A percentile compares a stretch with the other conserved stretches of the same genome.
These are phyloP conservation scores for Rhynchospora breviuscula DNA, from an alignment of 176 grass and related monocot species.

Conservation along the genomic window DNA sequence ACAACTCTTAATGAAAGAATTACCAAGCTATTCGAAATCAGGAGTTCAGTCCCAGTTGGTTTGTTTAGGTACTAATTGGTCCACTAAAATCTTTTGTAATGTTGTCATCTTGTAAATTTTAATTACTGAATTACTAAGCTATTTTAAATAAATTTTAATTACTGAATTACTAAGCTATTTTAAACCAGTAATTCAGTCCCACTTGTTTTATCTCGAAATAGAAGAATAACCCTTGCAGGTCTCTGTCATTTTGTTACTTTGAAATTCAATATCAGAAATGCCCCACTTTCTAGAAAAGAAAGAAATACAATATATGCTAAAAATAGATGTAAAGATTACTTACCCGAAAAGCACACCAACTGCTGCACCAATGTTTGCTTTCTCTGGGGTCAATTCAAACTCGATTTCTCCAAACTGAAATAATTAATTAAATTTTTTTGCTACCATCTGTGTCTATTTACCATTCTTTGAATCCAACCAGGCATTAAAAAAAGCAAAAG, in stretches of 20 bases:
- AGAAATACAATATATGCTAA: not conserved
- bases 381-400: conserved; percentile 58
- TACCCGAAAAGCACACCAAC: conserved; percentile 66
- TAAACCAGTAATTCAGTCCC: not conserved
- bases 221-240: not conserved
- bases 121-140: not conserved
- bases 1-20: too few relatives aligned
- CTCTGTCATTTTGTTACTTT: not conserved
- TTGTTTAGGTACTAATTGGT: too few relatives aligned
- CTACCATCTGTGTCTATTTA: not conserved
- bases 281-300: not conserved
- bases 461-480: not conserved
- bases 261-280: not conserved
- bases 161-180: not conserved
- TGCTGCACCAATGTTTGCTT: conserved; percentile 58
- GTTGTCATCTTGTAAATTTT: not conserved
- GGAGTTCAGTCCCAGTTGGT: too few relatives aligned
- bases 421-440: conserved; percentile 4
- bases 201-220: not conserved
- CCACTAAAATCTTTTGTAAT: too few relatives aligned
- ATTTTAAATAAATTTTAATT: not conserved
- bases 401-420: conserved; percentile 75
- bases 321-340: conserved; percentile 12
- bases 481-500: not conserved
- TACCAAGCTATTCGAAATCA: too few relatives aligned